Conservation (phyloP, 2,329 filamentous ascomycete genomes). For the Hypoxylon sp. region DNA sequence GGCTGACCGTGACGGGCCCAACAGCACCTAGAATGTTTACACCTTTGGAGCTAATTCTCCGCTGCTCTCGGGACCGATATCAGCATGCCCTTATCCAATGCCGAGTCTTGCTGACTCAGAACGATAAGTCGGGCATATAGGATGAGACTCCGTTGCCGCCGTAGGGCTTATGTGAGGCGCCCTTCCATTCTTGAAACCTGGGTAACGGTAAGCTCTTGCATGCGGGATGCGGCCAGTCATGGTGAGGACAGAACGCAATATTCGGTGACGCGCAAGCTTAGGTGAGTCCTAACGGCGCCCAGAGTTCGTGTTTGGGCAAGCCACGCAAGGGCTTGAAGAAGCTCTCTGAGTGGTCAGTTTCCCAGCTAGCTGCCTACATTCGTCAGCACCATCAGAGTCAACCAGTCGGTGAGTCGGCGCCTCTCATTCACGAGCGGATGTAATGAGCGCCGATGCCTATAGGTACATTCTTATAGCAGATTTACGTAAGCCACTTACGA, state of each 20-base stretch:
- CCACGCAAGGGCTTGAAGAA: slow-evolving; percentile 23
- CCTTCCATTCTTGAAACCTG: slow-evolving; percentile 1
- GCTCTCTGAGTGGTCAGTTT: slow-evolving; percentile 19
- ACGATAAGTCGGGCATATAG: slow-evolving; percentile 32
- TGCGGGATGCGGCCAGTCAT: slow-evolving; percentile 15
- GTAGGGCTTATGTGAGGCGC: slow-evolving; percentile 31
- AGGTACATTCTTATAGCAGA: not conserved
- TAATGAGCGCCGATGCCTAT: slow-evolving; percentile 26
- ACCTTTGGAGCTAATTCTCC: not conserved
- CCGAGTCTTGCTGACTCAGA: slow-evolving; percentile 30
- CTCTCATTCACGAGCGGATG: slow-evolving; percentile 23
- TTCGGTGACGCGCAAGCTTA: slow-evolving; percentile 19
- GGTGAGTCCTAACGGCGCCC: slow-evolving; percentile 10
- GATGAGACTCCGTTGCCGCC: slow-evolving; percentile 18
- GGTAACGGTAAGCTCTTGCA: slow-evolving; percentile 5
- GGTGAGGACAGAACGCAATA: slow-evolving; percentile 6
- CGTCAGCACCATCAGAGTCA: slow-evolving; percentile 14
- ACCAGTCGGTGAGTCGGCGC: slow-evolving; percentile 39
- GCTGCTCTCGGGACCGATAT: slow-evolving; percentile 24
- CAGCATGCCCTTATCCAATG: slow-evolving; percentile 17
- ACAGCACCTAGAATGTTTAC: not conserved
- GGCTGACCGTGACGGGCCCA: too few species aligned
- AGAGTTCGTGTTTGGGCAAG: slow-evolving; percentile 6
- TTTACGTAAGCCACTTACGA: slow-evolving; percentile 3
- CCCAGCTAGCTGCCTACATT: slow-evolving; percentile 1